A percentile compares a stretch with the other conserved stretches of the same genome.
Conservation (phyloP, 2,329 filamentous ascomycete genomes). For the Penicillium corylophilum region DNA sequence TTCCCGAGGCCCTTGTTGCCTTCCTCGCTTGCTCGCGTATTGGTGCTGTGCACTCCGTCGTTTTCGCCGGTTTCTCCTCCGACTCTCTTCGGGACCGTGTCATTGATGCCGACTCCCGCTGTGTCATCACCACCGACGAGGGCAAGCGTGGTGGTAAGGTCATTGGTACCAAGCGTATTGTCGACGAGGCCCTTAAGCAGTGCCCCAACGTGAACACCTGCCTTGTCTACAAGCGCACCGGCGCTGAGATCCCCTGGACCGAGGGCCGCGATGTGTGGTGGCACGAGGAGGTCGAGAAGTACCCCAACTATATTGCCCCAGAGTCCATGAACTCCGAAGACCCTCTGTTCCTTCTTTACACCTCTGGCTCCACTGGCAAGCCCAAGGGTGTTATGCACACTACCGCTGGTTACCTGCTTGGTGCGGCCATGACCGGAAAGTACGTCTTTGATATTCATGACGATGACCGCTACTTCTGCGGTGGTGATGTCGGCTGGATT, state of each 20-base stretch:
- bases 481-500: conserved; percentile 98
- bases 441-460: conserved; percentile 99
- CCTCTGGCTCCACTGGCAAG: conserved; percentile 95
- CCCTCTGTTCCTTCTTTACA: conserved; percentile 95
- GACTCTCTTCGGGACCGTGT: conserved; percentile 96
- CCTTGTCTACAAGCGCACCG: conserved; percentile 93
- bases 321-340: conserved; percentile 91
- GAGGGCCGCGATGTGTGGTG: conserved; percentile 90
- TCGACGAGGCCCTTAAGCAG: conserved; percentile 94
- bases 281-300: conserved; percentile 98
- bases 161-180: conserved; percentile 98
- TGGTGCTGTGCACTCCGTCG: conserved; percentile 92
- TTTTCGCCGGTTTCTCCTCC: conserved; percentile 96
- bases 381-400: conserved; percentile 99
- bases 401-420: conserved; percentile 90
- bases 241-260: conserved; percentile 88
- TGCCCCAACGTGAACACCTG: conserved; percentile 84
- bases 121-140: conserved; percentile 96
- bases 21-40: conserved; percentile 90
- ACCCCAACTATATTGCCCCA: conserved; percentile 86
- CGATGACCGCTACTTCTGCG: conserved; percentile 92
- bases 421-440: conserved; percentile 90
- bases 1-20: conserved; percentile 88
- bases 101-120: conserved; percentile 82
- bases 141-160: conserved; percentile 96